These are phyloP conservation scores for Rubia peregrina DNA, from an alignment of 305 asterid genomes.

Conservation along the genomic window DNA sequence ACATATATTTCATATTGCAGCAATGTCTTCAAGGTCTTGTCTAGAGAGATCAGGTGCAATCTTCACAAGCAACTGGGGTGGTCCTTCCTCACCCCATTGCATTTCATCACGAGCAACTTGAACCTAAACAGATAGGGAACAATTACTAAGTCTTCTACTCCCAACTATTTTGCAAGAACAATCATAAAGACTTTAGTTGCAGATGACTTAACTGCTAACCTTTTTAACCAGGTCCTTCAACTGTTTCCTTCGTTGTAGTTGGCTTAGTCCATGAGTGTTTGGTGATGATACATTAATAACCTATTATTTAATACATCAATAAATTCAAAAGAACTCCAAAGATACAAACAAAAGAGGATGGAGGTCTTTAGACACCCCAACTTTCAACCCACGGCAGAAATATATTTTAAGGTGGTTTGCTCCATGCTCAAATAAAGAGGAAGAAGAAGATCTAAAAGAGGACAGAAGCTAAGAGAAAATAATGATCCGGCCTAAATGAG, in stretches of 20 bases:
- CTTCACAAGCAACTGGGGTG: constrained; percentile 92
- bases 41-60: constrained; percentile 94
- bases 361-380: neutral
- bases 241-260: constrained; percentile 92
- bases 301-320: constrained; percentile 22
- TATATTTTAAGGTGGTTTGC: neutral
- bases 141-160: constrained; percentile 7
- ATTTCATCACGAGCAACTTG: constrained; percentile 99
- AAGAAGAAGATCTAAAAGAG: neutral
- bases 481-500: neutral
- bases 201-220: constrained; percentile 33
- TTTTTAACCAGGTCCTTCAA: constrained; percentile 94
- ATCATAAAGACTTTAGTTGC: constrained; percentile 8
- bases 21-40: constrained; percentile 97
- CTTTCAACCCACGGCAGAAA: neutral
- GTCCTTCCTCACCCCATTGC: constrained; percentile 99
- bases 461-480: neutral
- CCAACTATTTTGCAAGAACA: neutral
- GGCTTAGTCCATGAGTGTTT: constrained; percentile 94
- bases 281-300: constrained; percentile 95
- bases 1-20: constrained; percentile 44
- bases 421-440: neutral
- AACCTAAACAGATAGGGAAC: constrained; percentile 40
- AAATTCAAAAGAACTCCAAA: neutral
- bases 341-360: constrained; percentile 26